Evolutionary conservation across 2,329 filamentous ascomycete species (phyloP).

Genomic region (Apiospora hydei): DNA sequence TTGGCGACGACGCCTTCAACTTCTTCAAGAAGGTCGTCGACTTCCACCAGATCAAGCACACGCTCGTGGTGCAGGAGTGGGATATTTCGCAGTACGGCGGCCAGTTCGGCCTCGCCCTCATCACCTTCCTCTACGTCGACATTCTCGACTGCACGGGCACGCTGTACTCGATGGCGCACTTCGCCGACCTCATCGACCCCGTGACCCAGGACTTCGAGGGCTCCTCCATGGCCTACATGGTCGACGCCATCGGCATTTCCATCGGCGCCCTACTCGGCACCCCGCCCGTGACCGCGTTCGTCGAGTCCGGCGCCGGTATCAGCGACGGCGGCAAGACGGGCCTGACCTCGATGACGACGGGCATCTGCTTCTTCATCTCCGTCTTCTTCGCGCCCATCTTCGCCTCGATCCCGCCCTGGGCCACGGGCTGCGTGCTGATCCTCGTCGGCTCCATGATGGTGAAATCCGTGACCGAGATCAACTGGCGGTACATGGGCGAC

Average conservation of each 20-base stretch:
- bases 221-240: constrained; percentile 81
- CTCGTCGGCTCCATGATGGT: constrained; percentile 91
- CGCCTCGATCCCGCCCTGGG: constrained; percentile 88
- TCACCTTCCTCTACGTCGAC: constrained; percentile 91
- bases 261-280: constrained; percentile 80
- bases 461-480: constrained; percentile 79
- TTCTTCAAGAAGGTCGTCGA: constrained; percentile 90
- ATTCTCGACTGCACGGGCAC: constrained; percentile 89
- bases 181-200: constrained; percentile 81
- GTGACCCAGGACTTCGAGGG: constrained; percentile 88
- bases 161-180: constrained; percentile 88
- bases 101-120: constrained; percentile 82
- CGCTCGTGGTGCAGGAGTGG: constrained; percentile 78
- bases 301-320: constrained; percentile 90
- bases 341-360: constrained; percentile 80
- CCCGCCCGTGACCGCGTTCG: constrained; percentile 84
- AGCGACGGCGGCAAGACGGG: constrained; percentile 87
- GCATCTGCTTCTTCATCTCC: constrained; percentile 84
- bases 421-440: constrained; percentile 86
- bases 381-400: constrained; percentile 93
- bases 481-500: constrained; percentile 87
- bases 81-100: constrained; percentile 71
- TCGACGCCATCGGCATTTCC: constrained; percentile 80
- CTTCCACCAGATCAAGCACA: constrained; percentile 78
- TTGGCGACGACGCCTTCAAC: constrained; percentile 76